Evolutionary conservation across 805 yeast genomes (phyloP).

Genomic region (Pichia membranifaciens): DNA sequence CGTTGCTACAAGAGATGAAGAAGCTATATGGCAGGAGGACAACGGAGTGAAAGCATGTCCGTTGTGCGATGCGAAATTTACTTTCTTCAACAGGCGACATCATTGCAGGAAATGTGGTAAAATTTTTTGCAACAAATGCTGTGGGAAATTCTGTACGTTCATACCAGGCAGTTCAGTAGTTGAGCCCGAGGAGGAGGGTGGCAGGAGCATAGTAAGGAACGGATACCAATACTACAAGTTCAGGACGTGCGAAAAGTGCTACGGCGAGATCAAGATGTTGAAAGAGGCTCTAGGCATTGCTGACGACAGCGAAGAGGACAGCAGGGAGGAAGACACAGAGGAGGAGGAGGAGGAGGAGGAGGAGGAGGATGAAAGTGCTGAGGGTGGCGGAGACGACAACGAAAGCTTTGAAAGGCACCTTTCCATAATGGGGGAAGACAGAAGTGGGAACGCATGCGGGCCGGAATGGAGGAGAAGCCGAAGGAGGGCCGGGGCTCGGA

Average conservation of each 20-base stretch:
- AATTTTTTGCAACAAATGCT: constrained; percentile 69
- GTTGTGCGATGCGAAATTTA: constrained; percentile 47
- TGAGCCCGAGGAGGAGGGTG: constrained; percentile 27
- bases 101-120: constrained; percentile 81
- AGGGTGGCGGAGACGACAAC: neutral
- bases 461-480: neutral
- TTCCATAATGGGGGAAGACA: neutral
- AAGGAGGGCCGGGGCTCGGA: neutral
- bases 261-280: constrained; percentile 51
- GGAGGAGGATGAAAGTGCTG: neutral
- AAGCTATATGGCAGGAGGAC: constrained; percentile 66
- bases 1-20: neutral
- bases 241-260: constrained; percentile 73
- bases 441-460: neutral
- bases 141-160: constrained; percentile 46
- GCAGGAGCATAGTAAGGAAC: constrained; percentile 9
- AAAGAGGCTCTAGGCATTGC: constrained; percentile 34
- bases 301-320: constrained; percentile 3
- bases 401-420: neutral
- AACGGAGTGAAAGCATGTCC: constrained; percentile 45
- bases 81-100: constrained; percentile 66
- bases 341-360: neutral
- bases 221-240: constrained; percentile 47
- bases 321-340: neutral
- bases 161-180: constrained; percentile 56